phyloP scores from a whole-genome alignment of 2,329 filamentous ascomycete species.

The Pestalotiopsis fici region DNA sequence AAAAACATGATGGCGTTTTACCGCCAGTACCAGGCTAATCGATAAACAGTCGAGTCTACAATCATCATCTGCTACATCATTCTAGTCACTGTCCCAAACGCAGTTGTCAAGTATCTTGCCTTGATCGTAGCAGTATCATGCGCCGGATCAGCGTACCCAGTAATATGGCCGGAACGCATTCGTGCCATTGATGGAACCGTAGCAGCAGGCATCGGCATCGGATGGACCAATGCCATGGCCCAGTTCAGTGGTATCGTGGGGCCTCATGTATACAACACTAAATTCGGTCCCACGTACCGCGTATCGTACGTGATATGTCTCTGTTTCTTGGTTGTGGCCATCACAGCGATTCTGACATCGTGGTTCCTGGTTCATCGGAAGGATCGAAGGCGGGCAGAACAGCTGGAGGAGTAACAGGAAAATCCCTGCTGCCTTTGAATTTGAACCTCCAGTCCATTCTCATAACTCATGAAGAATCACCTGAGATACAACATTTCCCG shows the following conservation, averaged over 20 bases:
- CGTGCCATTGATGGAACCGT: constrained; percentile 39
- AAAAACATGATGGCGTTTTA: neutral
- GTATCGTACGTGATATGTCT: constrained; percentile 35
- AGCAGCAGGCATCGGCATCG: constrained; percentile 39
- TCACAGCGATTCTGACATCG: constrained; percentile 20
- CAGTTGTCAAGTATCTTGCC: constrained; percentile 35
- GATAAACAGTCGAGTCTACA: constrained; percentile 32
- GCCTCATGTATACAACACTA: constrained; percentile 39
- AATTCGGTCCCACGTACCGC: constrained; percentile 39
- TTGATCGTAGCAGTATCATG: constrained; percentile 35
- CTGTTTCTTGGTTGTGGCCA: constrained; percentile 20
- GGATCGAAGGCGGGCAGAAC: constrained; percentile 8
- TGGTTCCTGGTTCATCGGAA: constrained; percentile 21
- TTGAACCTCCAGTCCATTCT: neutral
- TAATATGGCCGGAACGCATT: constrained; percentile 45
- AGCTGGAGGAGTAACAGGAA: neutral
- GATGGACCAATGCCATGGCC: constrained; percentile 42
- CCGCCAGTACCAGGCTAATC: neutral
- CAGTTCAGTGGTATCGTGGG: constrained; percentile 42
- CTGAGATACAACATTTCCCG: neutral
- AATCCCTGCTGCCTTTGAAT: neutral
- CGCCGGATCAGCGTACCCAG: constrained; percentile 40
- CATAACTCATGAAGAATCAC: neutral
- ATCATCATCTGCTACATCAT: constrained; percentile 40
- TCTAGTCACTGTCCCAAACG: constrained; percentile 33